Evolutionary conservation across 2,329 filamentous ascomycete species (phyloP).

Genomic region (Colletotrichum sp.): DNA sequence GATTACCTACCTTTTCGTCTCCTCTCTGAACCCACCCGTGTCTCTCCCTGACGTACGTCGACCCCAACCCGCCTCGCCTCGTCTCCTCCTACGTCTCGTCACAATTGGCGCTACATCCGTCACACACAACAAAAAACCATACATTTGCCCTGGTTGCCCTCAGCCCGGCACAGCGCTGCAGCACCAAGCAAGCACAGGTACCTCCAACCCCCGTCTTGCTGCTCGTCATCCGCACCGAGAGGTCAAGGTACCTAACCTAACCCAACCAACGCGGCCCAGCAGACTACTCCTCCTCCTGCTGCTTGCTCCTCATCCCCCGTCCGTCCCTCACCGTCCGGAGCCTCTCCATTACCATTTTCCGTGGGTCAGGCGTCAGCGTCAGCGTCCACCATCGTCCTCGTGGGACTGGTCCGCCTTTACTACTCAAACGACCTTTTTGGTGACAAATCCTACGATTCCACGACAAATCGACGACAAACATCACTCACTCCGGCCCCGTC

Average conservation of each 20-base stretch:
- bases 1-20: background rate
- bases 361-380: slow-evolving; percentile 14
- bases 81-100: background rate
- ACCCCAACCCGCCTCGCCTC: background rate
- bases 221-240: background rate
- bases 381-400: slow-evolving; percentile 7
- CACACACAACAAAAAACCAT: slow-evolving; percentile 5
- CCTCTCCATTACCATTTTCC: slow-evolving; percentile 18
- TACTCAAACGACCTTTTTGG: background rate
- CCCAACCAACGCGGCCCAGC: background rate
- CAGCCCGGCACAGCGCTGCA: background rate
- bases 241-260: background rate
- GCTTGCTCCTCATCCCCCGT: background rate
- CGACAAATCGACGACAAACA: background rate
- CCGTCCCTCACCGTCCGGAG: slow-evolving; percentile 6
- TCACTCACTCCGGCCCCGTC: background rate
- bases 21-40: background rate
- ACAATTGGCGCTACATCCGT: slow-evolving; percentile 1
- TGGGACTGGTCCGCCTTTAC: slow-evolving; percentile 5
- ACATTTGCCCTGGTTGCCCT: background rate
- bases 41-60: slow-evolving; percentile 7
- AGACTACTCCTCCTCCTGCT: background rate
- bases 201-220: background rate
- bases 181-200: background rate
- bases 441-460: slow-evolving; percentile 15